These are phyloP conservation scores for Cylindrotheca closterium DNA, from an alignment of 108 stramenopile genomes.

Conservation along the genomic window DNA sequence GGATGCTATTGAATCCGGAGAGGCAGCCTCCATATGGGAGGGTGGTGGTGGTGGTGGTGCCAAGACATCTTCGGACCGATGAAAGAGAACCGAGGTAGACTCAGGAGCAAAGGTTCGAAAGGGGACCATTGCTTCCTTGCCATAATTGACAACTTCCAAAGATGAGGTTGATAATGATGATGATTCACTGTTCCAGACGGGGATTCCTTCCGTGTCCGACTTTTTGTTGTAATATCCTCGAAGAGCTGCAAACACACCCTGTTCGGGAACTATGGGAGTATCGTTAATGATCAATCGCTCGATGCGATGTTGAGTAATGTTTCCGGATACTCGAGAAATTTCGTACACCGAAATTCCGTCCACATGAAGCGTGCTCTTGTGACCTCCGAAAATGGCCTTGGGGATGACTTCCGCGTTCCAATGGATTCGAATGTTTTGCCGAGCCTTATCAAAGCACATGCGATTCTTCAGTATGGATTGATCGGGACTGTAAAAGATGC, in stretches of 20 bases:
- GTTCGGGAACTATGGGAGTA: constrained; percentile 50
- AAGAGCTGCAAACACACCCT: constrained; percentile 68
- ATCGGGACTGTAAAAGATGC: constrained; percentile 71
- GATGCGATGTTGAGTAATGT: constrained; percentile 71
- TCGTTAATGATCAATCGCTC: constrained; percentile 75
- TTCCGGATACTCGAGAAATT: constrained; percentile 55
- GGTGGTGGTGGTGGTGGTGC: too few relatives aligned
- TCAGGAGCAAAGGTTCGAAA: constrained; percentile 9
- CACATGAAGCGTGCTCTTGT: constrained; percentile 61
- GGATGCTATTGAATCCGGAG: not conserved
- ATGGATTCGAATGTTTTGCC: constrained; percentile 75
- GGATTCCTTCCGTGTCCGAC: constrained; percentile 31
- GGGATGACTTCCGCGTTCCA: constrained; percentile 85
- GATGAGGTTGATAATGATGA: not conserved
- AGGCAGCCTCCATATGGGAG: not conserved
- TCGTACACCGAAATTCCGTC: constrained; percentile 85
- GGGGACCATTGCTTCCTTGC: not conserved
- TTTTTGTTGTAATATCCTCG: constrained; percentile 11
- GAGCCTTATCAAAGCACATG: constrained; percentile 72
- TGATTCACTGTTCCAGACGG: constrained; percentile 20
- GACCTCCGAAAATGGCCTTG: constrained; percentile 65
- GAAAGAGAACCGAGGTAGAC: constrained; percentile 13
- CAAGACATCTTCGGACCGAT: constrained; percentile 4
- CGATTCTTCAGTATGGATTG: constrained; percentile 58
- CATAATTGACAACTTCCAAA: not conserved